Conservation (phyloP, 257 asterid species). For the Ilex aquifolium region DNA sequence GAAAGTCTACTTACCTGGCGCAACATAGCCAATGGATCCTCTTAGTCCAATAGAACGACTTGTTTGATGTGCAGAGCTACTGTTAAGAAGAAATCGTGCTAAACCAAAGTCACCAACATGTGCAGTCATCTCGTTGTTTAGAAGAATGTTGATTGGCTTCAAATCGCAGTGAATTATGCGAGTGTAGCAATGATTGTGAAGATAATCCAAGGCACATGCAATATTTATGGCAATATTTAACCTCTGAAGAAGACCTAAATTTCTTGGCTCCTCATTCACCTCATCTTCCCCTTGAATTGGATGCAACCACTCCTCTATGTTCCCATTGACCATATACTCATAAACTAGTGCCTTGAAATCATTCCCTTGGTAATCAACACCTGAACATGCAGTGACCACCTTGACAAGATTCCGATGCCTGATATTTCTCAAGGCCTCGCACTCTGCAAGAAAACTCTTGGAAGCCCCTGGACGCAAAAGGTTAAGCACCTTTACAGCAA, state of each 20-base stretch:
- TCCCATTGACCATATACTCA: too few species aligned
- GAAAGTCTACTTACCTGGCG: constrained; percentile 22
- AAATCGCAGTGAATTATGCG: constrained; percentile 14
- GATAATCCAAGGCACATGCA: constrained; percentile 25
- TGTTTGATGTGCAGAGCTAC: too few species aligned
- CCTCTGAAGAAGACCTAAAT: constrained; percentile 10
- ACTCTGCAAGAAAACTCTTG: constrained; percentile 25
- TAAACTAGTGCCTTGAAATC: constrained; percentile 22
- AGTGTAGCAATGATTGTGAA: constrained; percentile 21
- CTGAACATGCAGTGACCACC: constrained; percentile 23
- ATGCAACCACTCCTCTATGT: too few species aligned
- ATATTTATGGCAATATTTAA: constrained; percentile 14
- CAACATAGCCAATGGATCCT: constrained; percentile 28
- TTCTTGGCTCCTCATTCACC: neutral
- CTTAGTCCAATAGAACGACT: too few species aligned
- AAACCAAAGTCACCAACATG: too few species aligned
- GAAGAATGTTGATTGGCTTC: too few species aligned
- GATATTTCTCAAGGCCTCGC: constrained; percentile 23
- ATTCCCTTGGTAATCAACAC: constrained; percentile 16
- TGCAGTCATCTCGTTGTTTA: too few species aligned
- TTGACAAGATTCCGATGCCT: constrained; percentile 23
- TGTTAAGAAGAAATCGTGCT: too few species aligned
- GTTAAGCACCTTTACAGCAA: constrained; percentile 17
- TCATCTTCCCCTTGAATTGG: too few species aligned
- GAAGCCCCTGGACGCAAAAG: constrained; percentile 16